These are phyloP conservation scores for Cupressus sempervirens DNA, from an alignment of 75 land plant genomes.

Conservation along the genomic window DNA sequence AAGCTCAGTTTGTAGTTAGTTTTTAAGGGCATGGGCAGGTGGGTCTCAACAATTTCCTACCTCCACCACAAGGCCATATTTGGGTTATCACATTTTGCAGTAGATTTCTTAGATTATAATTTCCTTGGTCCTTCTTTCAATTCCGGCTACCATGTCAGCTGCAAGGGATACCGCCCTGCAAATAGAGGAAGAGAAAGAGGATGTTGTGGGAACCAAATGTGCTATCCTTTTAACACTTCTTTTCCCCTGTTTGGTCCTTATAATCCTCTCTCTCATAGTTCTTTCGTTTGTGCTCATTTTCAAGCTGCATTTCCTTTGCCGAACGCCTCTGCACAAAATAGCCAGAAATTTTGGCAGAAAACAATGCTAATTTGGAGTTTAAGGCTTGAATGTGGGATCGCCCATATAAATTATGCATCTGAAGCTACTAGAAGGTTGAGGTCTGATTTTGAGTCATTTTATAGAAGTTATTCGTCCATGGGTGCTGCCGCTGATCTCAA, in stretches of 20 bases:
- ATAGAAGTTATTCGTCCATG: slow-evolving; percentile 8
- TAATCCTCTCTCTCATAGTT: slow-evolving; percentile 28
- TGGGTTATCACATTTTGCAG: slow-evolving; percentile 1
- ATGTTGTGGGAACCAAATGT: slow-evolving; percentile 11
- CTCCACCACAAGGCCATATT: not conserved
- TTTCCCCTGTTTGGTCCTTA: slow-evolving; percentile 44
- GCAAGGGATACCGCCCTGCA: not conserved
- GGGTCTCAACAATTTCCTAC: not conserved
- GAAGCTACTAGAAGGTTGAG: not conserved
- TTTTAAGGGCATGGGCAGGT: slow-evolving; percentile 3
- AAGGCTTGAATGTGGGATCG: not conserved
- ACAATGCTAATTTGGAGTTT: slow-evolving; percentile 1
- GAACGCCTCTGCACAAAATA: slow-evolving; percentile 23
- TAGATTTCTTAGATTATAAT: not conserved
- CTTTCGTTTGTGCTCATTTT: slow-evolving; percentile 24
- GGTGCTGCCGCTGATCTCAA: not conserved
- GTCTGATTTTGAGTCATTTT: not conserved
- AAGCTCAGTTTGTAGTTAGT: not conserved
- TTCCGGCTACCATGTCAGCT: not conserved
- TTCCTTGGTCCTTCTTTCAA: not conserved
- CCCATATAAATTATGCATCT: slow-evolving; percentile 7
- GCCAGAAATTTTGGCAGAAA: not conserved
- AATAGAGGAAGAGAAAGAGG: slow-evolving; percentile 19
- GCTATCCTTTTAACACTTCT: slow-evolving; percentile 22
- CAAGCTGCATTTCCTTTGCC: slow-evolving; percentile 35